phyloP scores from a whole-genome alignment of 2,329 filamentous ascomycete genomes.

The Tolypocladium guangdongense region DNA sequence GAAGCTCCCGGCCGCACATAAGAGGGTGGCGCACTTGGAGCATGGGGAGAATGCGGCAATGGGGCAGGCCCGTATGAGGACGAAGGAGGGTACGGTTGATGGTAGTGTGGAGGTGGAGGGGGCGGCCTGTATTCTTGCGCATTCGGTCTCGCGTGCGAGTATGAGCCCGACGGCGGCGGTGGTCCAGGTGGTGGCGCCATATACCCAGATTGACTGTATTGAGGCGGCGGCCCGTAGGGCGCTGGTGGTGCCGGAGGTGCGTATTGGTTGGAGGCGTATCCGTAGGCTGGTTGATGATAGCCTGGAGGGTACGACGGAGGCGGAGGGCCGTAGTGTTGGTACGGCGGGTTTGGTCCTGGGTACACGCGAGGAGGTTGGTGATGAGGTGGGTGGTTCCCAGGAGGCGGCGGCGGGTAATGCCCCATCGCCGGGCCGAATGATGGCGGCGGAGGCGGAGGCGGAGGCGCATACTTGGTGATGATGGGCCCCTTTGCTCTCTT shows the following conservation, averaged over 20 bases:
- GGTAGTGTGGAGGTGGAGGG: background rate
- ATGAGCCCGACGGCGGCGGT: slow-evolving; percentile 1
- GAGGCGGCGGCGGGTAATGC: slow-evolving; percentile 12
- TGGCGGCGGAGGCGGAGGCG: slow-evolving; percentile 8
- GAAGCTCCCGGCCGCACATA: slow-evolving; percentile 2
- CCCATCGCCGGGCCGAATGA: slow-evolving; percentile 4
- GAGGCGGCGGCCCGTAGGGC: background rate
- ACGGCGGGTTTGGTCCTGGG: background rate
- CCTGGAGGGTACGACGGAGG: slow-evolving; percentile 10
- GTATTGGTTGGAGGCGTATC: slow-evolving; percentile 7
- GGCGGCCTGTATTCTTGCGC: slow-evolving; percentile 1
- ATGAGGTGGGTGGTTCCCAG: slow-evolving; percentile 13
- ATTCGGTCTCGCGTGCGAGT: background rate
- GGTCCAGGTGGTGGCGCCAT: slow-evolving; percentile 8
- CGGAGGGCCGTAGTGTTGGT: slow-evolving; percentile 1
- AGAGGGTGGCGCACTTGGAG: background rate
- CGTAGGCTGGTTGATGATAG: slow-evolving; percentile 14
- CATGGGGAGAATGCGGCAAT: background rate
- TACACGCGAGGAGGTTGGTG: slow-evolving; percentile 10
- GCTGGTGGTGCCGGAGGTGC: background rate
- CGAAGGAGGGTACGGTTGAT: background rate
- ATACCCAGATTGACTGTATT: background rate
- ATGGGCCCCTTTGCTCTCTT: slow-evolving; percentile 23
- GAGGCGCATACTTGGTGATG: slow-evolving; percentile 24
- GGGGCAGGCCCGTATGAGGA: background rate